Conservation (phyloP, 2,329 filamentous ascomycete species). For the Sphaerulina vaccinii region DNA sequence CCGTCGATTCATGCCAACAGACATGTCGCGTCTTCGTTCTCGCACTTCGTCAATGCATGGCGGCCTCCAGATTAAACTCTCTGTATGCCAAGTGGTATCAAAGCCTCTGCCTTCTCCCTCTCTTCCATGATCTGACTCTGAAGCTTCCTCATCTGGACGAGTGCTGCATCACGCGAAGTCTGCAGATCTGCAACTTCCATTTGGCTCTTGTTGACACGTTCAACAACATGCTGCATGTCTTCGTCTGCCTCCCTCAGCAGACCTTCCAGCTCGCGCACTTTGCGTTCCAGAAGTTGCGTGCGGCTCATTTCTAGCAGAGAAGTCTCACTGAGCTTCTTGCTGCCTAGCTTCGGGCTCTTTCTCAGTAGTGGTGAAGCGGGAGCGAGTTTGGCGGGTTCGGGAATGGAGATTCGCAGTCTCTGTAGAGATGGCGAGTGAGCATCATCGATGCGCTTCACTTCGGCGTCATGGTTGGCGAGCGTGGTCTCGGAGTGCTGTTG, state of each 20-base stretch:
- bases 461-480: conserved; percentile 80
- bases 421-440: conserved; percentile 74
- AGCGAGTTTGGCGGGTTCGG: conserved; percentile 48
- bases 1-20: not conserved
- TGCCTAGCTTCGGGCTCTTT: conserved; percentile 52
- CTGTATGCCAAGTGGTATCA: conserved; percentile 4
- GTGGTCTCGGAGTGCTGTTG: conserved; percentile 85
- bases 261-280: conserved; percentile 81
- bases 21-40: not conserved
- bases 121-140: conserved; percentile 67
- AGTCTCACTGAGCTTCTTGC: conserved; percentile 58
- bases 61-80: not conserved
- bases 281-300: conserved; percentile 71
- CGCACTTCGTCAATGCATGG: not conserved
- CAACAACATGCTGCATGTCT: conserved; percentile 82
- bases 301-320: conserved; percentile 61
- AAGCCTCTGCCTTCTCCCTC: conserved; percentile 57
- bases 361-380: conserved; percentile 60
- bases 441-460: conserved; percentile 72
- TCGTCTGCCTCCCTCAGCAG: conserved; percentile 71
- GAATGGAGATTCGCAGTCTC: conserved; percentile 57
- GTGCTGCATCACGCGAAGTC: conserved; percentile 70
- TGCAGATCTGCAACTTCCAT: conserved; percentile 80
- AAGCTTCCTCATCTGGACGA: conserved; percentile 67
- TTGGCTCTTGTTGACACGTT: conserved; percentile 77